Evolutionary conservation across 176 grass and related monocot genomes (phyloP).

Genomic region (Lolium multiflorum): DNA sequence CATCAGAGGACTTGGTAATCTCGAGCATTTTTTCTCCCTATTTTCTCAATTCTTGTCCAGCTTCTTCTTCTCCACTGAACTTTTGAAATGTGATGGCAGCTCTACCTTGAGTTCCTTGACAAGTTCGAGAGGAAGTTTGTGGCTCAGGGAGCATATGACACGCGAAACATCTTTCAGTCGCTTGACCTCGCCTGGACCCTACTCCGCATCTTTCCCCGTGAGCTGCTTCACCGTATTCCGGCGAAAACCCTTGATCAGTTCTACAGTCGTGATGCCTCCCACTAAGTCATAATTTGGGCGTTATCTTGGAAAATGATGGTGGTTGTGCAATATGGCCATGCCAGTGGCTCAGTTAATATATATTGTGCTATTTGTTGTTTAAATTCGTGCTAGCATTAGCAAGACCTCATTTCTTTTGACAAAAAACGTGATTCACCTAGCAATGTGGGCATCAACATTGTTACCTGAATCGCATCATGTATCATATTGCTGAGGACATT

Average conservation of each 20-base stretch:
- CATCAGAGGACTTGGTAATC: constrained; percentile 68
- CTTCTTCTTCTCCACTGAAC: constrained; percentile 17
- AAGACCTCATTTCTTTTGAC: not conserved
- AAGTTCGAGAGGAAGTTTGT: constrained; percentile 97
- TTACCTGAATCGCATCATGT: constrained; percentile 2
- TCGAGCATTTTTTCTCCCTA: not conserved
- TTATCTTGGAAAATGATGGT: constrained; percentile 7
- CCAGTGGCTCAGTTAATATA: not conserved
- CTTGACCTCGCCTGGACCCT: constrained; percentile 95
- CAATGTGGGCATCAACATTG: not conserved
- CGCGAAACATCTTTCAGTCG: constrained; percentile 93
- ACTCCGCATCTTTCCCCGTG: constrained; percentile 87
- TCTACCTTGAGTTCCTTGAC: constrained; percentile 95
- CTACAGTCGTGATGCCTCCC: constrained; percentile 79
- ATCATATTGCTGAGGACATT: not conserved
- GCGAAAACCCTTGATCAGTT: constrained; percentile 87
- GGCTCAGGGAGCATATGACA: constrained; percentile 85
- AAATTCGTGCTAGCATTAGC: constrained; percentile 1
- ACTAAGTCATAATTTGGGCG: constrained; percentile 39
- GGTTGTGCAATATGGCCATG: constrained; percentile 10
- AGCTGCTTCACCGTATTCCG: constrained; percentile 86
- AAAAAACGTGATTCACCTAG: not conserved
- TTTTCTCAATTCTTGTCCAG: constrained; percentile 24
- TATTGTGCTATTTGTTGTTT: constrained; percentile 7
- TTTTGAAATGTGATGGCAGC: constrained; percentile 52